Evolutionary conservation across 2,329 filamentous ascomycete genomes (phyloP).

Genomic region (Hirsutella rhossiliensis): DNA sequence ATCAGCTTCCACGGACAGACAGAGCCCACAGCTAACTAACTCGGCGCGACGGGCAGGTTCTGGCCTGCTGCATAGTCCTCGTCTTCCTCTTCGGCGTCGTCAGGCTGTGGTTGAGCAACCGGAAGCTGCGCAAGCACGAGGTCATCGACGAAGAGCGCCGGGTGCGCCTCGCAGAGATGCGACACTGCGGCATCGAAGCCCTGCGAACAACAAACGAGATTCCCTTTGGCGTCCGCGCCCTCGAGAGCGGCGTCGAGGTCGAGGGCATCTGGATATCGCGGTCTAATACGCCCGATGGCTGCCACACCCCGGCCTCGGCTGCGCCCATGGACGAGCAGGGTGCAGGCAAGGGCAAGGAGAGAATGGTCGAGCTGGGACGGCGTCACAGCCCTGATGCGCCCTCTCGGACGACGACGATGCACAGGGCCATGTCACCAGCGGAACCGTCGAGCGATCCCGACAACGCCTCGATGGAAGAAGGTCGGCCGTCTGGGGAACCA

Average conservation of each 20-base stretch:
- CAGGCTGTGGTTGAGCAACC: conserved; percentile 55
- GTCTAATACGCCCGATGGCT: conserved; percentile 26
- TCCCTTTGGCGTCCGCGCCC: conserved; percentile 76
- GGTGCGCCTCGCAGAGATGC: conserved; percentile 39
- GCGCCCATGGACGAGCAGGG: conserved; percentile 9
- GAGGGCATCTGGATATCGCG: conserved; percentile 72
- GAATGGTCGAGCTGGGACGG: conserved; percentile 3
- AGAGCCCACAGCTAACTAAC: neutral
- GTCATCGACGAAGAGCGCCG: conserved; percentile 55
- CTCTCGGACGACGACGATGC: neutral
- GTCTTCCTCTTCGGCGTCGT: conserved; percentile 57
- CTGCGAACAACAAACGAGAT: conserved; percentile 40
- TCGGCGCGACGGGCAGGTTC: conserved; percentile 39
- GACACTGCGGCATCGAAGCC: conserved; percentile 35
- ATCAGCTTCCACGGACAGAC: conserved; percentile 8
- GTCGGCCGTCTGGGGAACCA: too few relatives aligned
- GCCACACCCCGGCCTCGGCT: conserved; percentile 11
- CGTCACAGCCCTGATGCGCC: neutral
- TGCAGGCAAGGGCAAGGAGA: conserved; percentile 10
- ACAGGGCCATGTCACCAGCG: too few relatives aligned
- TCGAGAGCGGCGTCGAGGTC: conserved; percentile 72
- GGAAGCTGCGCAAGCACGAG: conserved; percentile 42
- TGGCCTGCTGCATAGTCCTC: conserved; percentile 56
- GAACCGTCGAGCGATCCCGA: too few relatives aligned
- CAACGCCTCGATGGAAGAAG: too few relatives aligned